phyloP scores from a whole-genome alignment of 495 filamentous ascomycete species.

The Penicillium angulare region DNA sequence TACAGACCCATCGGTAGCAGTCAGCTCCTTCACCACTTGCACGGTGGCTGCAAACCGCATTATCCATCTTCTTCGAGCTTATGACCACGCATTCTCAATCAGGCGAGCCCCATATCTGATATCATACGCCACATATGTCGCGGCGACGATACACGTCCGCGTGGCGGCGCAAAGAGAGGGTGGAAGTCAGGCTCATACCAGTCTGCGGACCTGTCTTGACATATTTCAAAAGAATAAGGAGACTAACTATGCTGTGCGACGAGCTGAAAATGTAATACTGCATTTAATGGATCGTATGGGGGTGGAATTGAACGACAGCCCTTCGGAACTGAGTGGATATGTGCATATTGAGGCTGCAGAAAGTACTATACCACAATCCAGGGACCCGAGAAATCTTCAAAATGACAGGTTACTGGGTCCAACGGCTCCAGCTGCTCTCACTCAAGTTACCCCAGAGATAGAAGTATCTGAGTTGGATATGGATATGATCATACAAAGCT shows the following conservation, averaged over 20 bases:
- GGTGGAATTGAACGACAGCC: conserved; percentile 20
- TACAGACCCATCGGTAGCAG: conserved; percentile 19
- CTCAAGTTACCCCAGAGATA: conserved; percentile 9
- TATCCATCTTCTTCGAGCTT: conserved; percentile 18
- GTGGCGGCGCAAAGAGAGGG: conserved; percentile 31
- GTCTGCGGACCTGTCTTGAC: conserved; percentile 23
- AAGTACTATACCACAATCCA: no score
- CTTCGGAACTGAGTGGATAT: no score
- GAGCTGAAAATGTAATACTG: conserved; percentile 29
- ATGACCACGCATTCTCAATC: conserved; percentile 27
- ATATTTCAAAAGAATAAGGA: conserved; percentile 31
- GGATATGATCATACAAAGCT: conserved; percentile 35
- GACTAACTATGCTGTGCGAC: conserved; percentile 31
- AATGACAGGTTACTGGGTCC: no score
- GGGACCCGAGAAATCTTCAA: no score
- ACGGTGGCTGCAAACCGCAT: conserved; percentile 23
- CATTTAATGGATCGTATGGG: conserved; percentile 35
- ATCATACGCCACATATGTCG: conserved; percentile 39
- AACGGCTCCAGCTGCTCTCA: not conserved
- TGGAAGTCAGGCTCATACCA: conserved; percentile 27
- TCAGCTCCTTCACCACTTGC: conserved; percentile 22
- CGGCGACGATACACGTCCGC: conserved; percentile 35
- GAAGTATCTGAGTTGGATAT: conserved; percentile 31
- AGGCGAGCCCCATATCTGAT: conserved; percentile 33
- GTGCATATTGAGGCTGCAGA: no score